phyloP scores from a whole-genome alignment of 768 basidiomycete genomes.

The Piloderma croceum region DNA sequence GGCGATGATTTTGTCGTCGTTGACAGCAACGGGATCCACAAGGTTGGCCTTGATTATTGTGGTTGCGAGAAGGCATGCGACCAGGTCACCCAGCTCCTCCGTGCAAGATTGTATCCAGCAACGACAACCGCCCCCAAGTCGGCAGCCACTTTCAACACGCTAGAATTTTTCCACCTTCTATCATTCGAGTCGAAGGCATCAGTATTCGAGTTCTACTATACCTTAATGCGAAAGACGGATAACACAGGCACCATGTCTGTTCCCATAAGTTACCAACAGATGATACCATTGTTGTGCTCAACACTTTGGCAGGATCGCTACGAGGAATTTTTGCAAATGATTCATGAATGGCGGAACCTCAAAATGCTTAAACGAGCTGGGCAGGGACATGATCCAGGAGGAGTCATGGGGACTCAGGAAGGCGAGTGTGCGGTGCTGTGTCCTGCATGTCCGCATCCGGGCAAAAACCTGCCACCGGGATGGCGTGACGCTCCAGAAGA shows the following conservation, averaged over 20 bases:
- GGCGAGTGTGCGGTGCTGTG: constrained; percentile 16
- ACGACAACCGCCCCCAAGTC: constrained; percentile 20
- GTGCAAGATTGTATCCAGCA: constrained; percentile 18
- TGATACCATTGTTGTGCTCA: neutral
- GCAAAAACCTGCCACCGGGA: constrained; percentile 18
- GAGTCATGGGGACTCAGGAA: constrained; percentile 5
- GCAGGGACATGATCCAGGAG: constrained; percentile 12
- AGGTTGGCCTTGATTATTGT: constrained; percentile 27
- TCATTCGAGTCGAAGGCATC: constrained; percentile 25
- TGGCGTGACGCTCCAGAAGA: neutral
- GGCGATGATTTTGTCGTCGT: constrained; percentile 23
- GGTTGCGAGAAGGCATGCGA: constrained; percentile 14
- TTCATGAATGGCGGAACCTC: constrained; percentile 14
- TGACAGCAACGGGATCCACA: constrained; percentile 22
- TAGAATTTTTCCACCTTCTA: constrained; percentile 23
- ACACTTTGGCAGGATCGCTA: constrained; percentile 8
- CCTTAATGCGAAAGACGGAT: constrained; percentile 17
- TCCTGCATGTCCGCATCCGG: constrained; percentile 21
- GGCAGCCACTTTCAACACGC: constrained; percentile 21
- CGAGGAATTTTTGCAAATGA: constrained; percentile 15
- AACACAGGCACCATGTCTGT: constrained; percentile 17
- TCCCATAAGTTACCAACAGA: neutral
- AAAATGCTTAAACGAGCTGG: constrained; percentile 16
- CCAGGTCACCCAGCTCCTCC: constrained; percentile 26
- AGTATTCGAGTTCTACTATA: constrained; percentile 22